These are phyloP conservation scores for Agaricus blazei DNA, from an alignment of 768 basidiomycete species.

Conservation along the genomic window DNA sequence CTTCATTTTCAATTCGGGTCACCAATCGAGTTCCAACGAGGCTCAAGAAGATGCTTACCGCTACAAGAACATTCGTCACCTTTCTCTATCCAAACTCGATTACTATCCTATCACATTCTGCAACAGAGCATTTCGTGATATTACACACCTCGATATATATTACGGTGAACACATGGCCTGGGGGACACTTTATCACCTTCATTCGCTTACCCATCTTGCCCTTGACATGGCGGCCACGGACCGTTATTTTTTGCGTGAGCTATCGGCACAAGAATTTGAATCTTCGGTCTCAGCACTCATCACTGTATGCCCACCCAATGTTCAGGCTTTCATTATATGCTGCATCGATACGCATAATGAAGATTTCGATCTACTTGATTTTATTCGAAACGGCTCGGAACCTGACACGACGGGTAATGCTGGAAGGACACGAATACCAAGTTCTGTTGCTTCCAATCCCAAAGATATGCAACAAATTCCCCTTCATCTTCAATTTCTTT, in stretches of 20 bases:
- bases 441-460: background rate
- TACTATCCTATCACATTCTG: background rate
- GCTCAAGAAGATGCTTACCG: too few relatives aligned
- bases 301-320: background rate
- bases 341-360: background rate
- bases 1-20: background rate
- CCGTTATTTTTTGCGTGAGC: background rate
- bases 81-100: background rate
- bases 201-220: background rate
- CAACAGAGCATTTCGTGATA: background rate
- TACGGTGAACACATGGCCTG: background rate
- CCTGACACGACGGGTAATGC: background rate
- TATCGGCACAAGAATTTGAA: background rate
- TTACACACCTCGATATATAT: background rate
- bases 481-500: background rate
- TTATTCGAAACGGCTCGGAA: background rate
- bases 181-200: background rate
- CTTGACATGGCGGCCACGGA: background rate
- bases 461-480: background rate
- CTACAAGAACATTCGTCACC: background rate
- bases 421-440: background rate
- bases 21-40: too few relatives aligned
- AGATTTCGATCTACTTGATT: background rate
- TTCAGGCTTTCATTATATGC: background rate
- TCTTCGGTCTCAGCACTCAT: background rate